These are phyloP conservation scores for Schizochytrium sp. DNA, from an alignment of 108 stramenopile genomes.

Conservation along the genomic window DNA sequence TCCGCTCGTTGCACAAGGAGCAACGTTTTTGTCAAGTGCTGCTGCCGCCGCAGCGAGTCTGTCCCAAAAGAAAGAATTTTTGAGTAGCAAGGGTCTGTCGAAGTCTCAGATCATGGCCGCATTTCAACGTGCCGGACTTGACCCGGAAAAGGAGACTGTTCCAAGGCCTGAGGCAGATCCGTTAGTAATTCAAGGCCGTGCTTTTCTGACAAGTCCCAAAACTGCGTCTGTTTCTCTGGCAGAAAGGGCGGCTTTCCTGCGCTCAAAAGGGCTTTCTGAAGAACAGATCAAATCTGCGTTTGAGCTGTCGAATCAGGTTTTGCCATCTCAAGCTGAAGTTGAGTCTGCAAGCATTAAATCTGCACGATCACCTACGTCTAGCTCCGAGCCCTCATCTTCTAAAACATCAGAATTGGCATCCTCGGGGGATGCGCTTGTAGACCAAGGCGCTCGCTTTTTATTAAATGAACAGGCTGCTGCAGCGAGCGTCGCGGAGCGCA, in stretches of 20 bases:
- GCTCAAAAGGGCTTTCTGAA: neutral
- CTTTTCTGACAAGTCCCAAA: neutral
- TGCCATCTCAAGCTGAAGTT: neutral
- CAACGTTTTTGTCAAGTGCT: neutral
- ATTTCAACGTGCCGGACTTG: neutral
- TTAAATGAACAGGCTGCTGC: neutral
- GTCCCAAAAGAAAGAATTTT: neutral
- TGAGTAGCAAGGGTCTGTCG: conserved; percentile 8
- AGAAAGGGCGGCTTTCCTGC: neutral
- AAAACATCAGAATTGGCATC: too few relatives aligned
- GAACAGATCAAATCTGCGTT: neutral
- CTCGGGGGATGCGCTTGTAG: conserved; percentile 6
- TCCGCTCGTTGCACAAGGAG: neutral
- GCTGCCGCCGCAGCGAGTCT: neutral
- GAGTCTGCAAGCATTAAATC: neutral
- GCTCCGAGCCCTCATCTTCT: neutral
- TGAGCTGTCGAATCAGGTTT: neutral
- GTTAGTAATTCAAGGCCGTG: neutral
- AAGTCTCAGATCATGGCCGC: neutral
- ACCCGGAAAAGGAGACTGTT: neutral
- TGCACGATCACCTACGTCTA: neutral
- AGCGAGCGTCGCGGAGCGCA: neutral
- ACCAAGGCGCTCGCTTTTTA: neutral
- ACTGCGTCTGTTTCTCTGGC: neutral
- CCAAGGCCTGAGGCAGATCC: neutral